Percentiles rank a stretch among this genome's conserved stretches.
Evolutionary conservation across 371 early-diverging fungal species (phyloP).

Genomic region (Mortierella sp.): DNA sequence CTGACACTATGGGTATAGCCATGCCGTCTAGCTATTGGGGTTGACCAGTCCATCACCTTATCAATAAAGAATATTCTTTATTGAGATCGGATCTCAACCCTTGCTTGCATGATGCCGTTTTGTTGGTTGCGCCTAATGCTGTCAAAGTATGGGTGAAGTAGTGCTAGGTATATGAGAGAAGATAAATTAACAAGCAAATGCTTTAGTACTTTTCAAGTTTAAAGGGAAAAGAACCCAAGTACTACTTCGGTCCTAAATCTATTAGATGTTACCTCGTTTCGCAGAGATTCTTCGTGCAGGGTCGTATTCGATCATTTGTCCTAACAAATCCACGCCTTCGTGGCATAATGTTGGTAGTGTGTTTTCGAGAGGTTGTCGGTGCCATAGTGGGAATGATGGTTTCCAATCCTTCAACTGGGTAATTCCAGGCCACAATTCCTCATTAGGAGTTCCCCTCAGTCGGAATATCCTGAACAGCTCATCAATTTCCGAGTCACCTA

Average conservation of each 20-base stretch:
- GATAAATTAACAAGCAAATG: no score
- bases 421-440: conserved; percentile 92
- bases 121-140: conserved; percentile 20
- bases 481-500: conserved; percentile 97
- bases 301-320: conserved; percentile 84
- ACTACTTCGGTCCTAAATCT: not conserved
- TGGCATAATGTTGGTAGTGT: conserved; percentile 66
- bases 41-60: no score
- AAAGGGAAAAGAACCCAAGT: not conserved
- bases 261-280: conserved; percentile 63
- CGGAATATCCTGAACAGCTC: conserved; percentile 96
- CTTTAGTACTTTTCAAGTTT: not conserved
- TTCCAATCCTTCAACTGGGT: conserved; percentile 87
- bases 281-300: conserved; percentile 88
- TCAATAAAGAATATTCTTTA: no score
- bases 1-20: no score
- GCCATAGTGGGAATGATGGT: conserved; percentile 79
- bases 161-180: conserved; percentile 47
- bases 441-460: conserved; percentile 94
- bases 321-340: conserved; percentile 76
- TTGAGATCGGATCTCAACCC: conserved; percentile 8
- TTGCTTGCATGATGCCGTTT: conserved; percentile 8
- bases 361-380: conserved; percentile 60
- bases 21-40: no score
- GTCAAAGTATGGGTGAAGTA: conserved; percentile 79